These are phyloP conservation scores for Tetraselmis chui DNA, from an alignment of 139 green algal species.

Conservation along the genomic window DNA sequence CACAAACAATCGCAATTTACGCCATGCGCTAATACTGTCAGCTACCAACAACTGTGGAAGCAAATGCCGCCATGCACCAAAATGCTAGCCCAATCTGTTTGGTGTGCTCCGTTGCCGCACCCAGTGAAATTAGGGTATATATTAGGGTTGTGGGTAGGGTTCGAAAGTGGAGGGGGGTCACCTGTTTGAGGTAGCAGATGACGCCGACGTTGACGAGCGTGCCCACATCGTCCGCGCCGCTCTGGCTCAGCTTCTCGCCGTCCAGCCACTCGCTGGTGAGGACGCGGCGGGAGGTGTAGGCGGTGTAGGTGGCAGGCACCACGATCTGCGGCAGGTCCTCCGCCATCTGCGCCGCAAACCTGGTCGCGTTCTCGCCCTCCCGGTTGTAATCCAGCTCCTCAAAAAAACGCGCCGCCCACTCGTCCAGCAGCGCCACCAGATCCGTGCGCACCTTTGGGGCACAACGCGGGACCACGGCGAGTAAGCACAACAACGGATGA, in stretches of 20 bases:
- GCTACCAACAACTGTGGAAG: too few relatives aligned
- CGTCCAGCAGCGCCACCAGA: conserved; percentile 91
- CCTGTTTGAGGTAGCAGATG: conserved; percentile 97
- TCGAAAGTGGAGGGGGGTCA: too few relatives aligned
- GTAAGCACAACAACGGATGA: too few relatives aligned
- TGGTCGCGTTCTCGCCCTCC: conserved; percentile 78
- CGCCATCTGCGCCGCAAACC: conserved; percentile 81
- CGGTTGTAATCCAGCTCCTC: conserved; percentile 96
- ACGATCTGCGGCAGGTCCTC: conserved; percentile 92
- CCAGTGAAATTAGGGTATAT: too few relatives aligned
- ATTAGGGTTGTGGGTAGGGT: too few relatives aligned
- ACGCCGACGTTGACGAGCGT: conserved; percentile 93
- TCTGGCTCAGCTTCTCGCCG: conserved; percentile 77
- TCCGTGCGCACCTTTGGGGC: conserved; percentile 59
- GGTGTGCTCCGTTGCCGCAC: too few relatives aligned
- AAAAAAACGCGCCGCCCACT: conserved; percentile 96
- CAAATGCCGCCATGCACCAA: too few relatives aligned
- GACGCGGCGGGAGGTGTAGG: conserved; percentile 73
- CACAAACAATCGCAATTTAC: too few relatives aligned
- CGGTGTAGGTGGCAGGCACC: conserved; percentile 76
- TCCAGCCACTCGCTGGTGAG: conserved; percentile 80
- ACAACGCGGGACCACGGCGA: not conserved
- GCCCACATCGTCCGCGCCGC: conserved; percentile 78
- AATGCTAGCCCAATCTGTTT: too few relatives aligned
- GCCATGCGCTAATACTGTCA: too few relatives aligned